Percentiles rank a stretch among this genome's conserved stretches.
These are phyloP conservation scores for Ogataea glucozyma DNA, from an alignment of 805 yeast species.

Conservation along the genomic window DNA sequence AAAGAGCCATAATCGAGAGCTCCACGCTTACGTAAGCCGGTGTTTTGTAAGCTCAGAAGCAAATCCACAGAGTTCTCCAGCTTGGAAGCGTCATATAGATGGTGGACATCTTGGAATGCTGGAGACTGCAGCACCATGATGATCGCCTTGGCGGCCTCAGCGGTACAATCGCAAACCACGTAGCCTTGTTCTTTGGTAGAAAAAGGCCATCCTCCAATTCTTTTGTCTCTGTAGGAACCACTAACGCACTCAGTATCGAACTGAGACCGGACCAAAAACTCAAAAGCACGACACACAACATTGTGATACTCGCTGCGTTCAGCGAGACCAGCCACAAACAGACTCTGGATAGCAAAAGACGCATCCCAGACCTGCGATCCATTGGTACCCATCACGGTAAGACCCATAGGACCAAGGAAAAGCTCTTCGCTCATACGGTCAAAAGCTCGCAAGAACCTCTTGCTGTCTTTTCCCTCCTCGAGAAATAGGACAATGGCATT, in stretches of 20 bases:
- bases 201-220: slow-evolving; percentile 95
- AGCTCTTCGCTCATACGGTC: slow-evolving; percentile 71
- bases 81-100: slow-evolving; percentile 48
- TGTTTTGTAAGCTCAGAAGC: slow-evolving; percentile 73
- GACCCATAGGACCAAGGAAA: slow-evolving; percentile 86
- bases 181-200: slow-evolving; percentile 96
- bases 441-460: slow-evolving; percentile 53
- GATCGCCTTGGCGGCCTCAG: slow-evolving; percentile 91
- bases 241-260: slow-evolving; percentile 76
- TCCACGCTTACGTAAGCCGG: slow-evolving; percentile 39
- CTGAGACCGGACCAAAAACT: slow-evolving; percentile 78
- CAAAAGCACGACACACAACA: slow-evolving; percentile 62
- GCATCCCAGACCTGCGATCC: slow-evolving; percentile 98
- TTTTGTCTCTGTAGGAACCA: slow-evolving; percentile 78
- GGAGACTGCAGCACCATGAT: slow-evolving; percentile 81
- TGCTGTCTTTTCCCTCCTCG: slow-evolving; percentile 71
- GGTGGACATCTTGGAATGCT: slow-evolving; percentile 42
- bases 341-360: slow-evolving; percentile 85
- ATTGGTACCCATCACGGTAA: slow-evolving; percentile 94
- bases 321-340: slow-evolving; percentile 76
- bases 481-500: slow-evolving; percentile 68
- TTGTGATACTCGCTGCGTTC: slow-evolving; percentile 64
- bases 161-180: slow-evolving; percentile 95
- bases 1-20: slow-evolving; percentile 86
- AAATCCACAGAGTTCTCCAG: slow-evolving; percentile 75